phyloP scores from a whole-genome alignment of 495 filamentous ascomycete genomes.

The Entonaema liquescens region DNA sequence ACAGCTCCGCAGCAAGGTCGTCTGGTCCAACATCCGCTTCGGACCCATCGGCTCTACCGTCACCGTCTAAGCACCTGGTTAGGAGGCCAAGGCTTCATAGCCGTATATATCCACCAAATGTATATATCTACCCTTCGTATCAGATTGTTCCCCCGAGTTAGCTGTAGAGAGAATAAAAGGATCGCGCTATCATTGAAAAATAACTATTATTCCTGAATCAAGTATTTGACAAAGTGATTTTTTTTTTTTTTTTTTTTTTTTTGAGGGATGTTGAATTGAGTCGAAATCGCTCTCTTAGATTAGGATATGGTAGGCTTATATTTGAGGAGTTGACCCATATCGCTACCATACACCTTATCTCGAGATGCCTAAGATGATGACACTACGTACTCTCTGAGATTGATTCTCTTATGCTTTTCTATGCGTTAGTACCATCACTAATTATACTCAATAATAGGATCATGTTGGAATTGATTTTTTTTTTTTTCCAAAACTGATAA shows the following conservation, averaged over 20 bases:
- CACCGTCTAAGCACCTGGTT: constrained; percentile 42
- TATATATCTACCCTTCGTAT: constrained; percentile 39
- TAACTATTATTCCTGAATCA: not conserved
- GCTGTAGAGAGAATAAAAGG: constrained; percentile 38
- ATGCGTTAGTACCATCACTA: no score
- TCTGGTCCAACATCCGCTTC: constrained; percentile 74
- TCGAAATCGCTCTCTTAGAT: no score
- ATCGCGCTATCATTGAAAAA: constrained; percentile 14
- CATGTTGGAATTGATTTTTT: no score
- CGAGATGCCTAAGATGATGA: no score
- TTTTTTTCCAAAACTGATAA: no score
- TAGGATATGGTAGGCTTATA: not conserved
- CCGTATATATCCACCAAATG: constrained; percentile 36
- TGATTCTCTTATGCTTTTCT: no score
- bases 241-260: no score
- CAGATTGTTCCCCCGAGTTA: constrained; percentile 38
- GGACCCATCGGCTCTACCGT: constrained; percentile 74
- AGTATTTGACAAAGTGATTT: no score
- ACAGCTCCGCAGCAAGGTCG: constrained; percentile 50
- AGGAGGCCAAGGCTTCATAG: constrained; percentile 19
- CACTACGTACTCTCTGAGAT: no score
- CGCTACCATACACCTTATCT: not conserved
- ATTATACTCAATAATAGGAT: no score
- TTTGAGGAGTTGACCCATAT: not conserved
- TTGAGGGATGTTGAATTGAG: not conserved